Base-by-base conservation (phyloP, 108 stramenopile species). In the Cyclotella distinguenda region DNA sequence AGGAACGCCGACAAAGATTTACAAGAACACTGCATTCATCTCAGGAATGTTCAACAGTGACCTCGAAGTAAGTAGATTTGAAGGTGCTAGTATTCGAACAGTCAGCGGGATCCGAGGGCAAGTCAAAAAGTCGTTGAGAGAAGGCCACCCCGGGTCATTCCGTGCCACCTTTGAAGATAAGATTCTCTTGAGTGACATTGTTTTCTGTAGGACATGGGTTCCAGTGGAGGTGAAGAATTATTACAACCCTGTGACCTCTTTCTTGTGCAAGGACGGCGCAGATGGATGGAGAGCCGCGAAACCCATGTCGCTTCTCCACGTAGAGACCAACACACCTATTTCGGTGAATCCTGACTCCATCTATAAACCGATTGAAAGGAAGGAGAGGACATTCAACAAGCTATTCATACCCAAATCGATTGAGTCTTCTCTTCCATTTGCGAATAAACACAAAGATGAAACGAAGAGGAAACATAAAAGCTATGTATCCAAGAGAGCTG, bases 131-230 rank as follows among this genome's bases (percentile, higher is more conserved):
- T 88, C 95, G 8, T 56, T 94, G 31, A 76, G 87, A 48, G 90
- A 97, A 68, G 90, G 92, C 4, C 87, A 90, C 45, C 90, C 89
- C 2, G 94, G 91, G 56, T 80, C 88, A 18, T 98, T 98, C 79
- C 91, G 99, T 52, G 97, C 96, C 0, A 97, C 96, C 0, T 99
- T 99, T 61, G 99, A 99, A 81, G 99, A 99, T 72, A 98, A 98
- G 83, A 97, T 99, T 67, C 66, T 98, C 10, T 64, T 91, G 72
- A 91, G 91, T 40, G 99, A 99, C 60, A 95, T 98, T 46, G 90
- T 99, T 3, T 91, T 98, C 68, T 96, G 96, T 69, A 86, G 97
- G 15, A 90, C 96, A 0, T 99, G 99, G 99, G 96, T 98, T 73
- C 97, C 97, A 4, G 97, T 99, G 1, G 87, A 91, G 50, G 79